Conservation (phyloP, 176 grass and related monocot genomes). For the Musa itinerans region DNA sequence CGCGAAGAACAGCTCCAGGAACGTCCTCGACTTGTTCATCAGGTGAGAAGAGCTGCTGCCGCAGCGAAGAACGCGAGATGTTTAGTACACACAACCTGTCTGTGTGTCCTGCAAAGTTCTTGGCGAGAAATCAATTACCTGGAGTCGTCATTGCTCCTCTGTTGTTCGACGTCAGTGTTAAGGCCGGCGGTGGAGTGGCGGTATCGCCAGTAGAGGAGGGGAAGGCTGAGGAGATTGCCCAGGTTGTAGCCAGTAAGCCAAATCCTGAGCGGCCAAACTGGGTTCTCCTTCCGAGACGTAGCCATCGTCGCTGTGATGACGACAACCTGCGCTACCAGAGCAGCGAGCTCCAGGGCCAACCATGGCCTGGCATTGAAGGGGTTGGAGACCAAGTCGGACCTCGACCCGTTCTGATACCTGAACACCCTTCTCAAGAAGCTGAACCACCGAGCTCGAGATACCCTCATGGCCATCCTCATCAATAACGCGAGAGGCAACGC, state of each 20-base stretch:
- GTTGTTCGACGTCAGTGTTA: conserved; percentile 47
- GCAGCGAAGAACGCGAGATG: background rate
- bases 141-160: conserved; percentile 26
- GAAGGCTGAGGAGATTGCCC: conserved; percentile 83
- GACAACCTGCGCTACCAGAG: conserved; percentile 48
- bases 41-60: conserved; percentile 53
- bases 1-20: conserved; percentile 92
- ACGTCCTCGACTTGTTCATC: conserved; percentile 74
- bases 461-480: conserved; percentile 49
- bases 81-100: background rate
- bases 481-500: conserved; percentile 22
- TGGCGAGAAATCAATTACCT: conserved; percentile 25
- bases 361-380: conserved; percentile 82
- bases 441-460: conserved; percentile 82
- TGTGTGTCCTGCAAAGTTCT: too few species aligned
- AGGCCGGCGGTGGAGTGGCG: conserved; percentile 23
- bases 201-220: conserved; percentile 87
- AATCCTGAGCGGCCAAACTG: conserved; percentile 79
- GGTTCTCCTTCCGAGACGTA: conserved; percentile 41
- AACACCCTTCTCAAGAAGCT: conserved; percentile 83
- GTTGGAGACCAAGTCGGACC: conserved; percentile 79
- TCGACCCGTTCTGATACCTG: conserved; percentile 87
- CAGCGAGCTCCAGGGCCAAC: conserved; percentile 58
- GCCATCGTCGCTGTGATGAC: conserved; percentile 39
- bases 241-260: conserved; percentile 83